Evolutionary conservation across 2,329 filamentous ascomycete genomes (phyloP).

Genomic region (Didymella pomorum): DNA sequence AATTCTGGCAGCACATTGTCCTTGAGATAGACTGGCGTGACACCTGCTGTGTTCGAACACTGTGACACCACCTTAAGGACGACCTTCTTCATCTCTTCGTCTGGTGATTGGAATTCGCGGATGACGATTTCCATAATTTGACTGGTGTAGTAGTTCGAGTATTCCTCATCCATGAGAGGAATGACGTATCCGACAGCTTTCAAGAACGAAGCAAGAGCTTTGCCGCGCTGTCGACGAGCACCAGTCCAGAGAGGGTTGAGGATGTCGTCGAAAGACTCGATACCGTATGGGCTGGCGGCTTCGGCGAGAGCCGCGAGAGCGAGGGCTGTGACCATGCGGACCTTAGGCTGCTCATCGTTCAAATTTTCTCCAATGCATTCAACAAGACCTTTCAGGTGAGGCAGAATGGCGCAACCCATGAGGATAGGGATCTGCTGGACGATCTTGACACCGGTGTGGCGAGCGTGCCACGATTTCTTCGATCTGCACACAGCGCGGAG

Average conservation of each 20-base stretch:
- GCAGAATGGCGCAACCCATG: slow-evolving; percentile 96
- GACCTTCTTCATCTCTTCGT: slow-evolving; percentile 99
- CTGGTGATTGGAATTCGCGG: slow-evolving; percentile 93
- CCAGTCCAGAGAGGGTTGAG: slow-evolving; percentile 97
- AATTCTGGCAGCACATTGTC: slow-evolving; percentile 95
- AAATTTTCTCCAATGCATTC: slow-evolving; percentile 96
- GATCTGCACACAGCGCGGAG: slow-evolving; percentile 93
- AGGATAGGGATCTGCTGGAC: slow-evolving; percentile 98
- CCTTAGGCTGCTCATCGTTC: slow-evolving; percentile 97
- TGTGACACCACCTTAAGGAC: slow-evolving; percentile 97
- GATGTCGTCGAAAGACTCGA: slow-evolving; percentile 98
- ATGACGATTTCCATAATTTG: slow-evolving; percentile 99
- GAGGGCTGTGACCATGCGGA: slow-evolving; percentile 92
- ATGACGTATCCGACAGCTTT: slow-evolving; percentile 99
- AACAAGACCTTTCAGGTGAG: slow-evolving; percentile 93
- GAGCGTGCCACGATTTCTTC: slow-evolving; percentile 98
- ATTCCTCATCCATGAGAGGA: slow-evolving; percentile 98
- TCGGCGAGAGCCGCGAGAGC: slow-evolving; percentile 95
- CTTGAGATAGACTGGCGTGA: slow-evolving; percentile 93
- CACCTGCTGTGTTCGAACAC: slow-evolving; percentile 91
- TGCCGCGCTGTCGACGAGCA: slow-evolving; percentile 93
- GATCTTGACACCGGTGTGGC: slow-evolving; percentile 98
- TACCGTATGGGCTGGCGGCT: slow-evolving; percentile 97
- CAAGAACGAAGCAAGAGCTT: slow-evolving; percentile 92
- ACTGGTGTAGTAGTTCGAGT: slow-evolving; percentile 97